These are phyloP conservation scores for Penicillium canescens DNA, from an alignment of 495 filamentous ascomycete genomes.

Conservation along the genomic window DNA sequence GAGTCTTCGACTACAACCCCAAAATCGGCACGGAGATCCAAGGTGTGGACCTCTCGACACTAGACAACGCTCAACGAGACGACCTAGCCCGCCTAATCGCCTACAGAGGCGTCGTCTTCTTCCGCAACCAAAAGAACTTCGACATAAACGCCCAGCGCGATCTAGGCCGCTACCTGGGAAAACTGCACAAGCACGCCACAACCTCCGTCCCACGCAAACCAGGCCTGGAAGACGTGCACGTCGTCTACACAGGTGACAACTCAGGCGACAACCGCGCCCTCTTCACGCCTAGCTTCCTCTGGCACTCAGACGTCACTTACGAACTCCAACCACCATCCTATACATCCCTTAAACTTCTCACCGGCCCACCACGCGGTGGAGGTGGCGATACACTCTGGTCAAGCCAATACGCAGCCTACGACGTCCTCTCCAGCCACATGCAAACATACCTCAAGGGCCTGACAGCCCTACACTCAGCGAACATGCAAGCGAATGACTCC, in stretches of 20 bases:
- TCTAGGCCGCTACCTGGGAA: slow-evolving; percentile 67
- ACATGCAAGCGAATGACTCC: slow-evolving; percentile 68
- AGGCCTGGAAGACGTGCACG: slow-evolving; percentile 68
- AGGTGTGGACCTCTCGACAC: slow-evolving; percentile 65
- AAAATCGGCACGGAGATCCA: slow-evolving; percentile 73
- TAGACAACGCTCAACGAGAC: slow-evolving; percentile 70
- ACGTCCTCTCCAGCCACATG: slow-evolving; percentile 65
- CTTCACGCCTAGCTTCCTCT: slow-evolving; percentile 54
- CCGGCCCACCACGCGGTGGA: slow-evolving; percentile 64
- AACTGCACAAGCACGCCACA: slow-evolving; percentile 64
- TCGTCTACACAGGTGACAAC: slow-evolving; percentile 65
- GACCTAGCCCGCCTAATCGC: slow-evolving; percentile 73
- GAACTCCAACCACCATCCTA: slow-evolving; percentile 79
- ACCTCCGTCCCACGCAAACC: slow-evolving; percentile 57
- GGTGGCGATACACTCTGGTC: slow-evolving; percentile 78
- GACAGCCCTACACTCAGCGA: slow-evolving; percentile 69
- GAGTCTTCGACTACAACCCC: slow-evolving; percentile 63
- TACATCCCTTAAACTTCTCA: slow-evolving; percentile 68
- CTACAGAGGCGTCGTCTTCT: slow-evolving; percentile 71
- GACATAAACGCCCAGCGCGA: slow-evolving; percentile 67
- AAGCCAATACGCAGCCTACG: slow-evolving; percentile 73
- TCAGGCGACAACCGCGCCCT: slow-evolving; percentile 58
- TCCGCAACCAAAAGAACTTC: slow-evolving; percentile 66
- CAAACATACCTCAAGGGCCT: slow-evolving; percentile 71
- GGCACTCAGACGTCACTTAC: slow-evolving; percentile 71